phyloP scores from a whole-genome alignment of 2,329 filamentous ascomycete species.

The Fusarium bactridioides region DNA sequence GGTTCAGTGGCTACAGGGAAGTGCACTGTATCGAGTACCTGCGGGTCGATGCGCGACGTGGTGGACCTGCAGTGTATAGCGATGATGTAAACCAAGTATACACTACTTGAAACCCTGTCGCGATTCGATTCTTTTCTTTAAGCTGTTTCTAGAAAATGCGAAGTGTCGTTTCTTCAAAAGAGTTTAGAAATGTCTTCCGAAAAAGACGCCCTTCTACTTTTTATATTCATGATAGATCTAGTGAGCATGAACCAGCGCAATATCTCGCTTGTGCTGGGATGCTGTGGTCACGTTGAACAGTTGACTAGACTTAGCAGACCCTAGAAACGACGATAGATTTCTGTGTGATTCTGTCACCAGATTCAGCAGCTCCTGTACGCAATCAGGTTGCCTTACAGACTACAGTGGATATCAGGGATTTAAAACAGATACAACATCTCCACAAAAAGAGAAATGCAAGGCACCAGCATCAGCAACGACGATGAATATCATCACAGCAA shows the following conservation, averaged over 20 bases:
- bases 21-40: slow-evolving; percentile 19
- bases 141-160: slow-evolving; percentile 27
- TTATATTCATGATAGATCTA: slow-evolving; percentile 1
- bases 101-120: slow-evolving; percentile 3
- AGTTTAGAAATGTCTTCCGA: not conserved
- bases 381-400: slow-evolving; percentile 15
- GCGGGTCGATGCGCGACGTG: slow-evolving; percentile 12
- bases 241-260: not conserved
- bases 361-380: slow-evolving; percentile 11
- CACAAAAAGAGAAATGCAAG: slow-evolving; percentile 19
- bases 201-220: not conserved
- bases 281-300: slow-evolving; percentile 17
- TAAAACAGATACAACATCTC: slow-evolving; percentile 1
- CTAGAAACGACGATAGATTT: slow-evolving; percentile 36
- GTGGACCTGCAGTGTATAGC: not conserved
- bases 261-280: not conserved
- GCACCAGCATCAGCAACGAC: slow-evolving; percentile 17
- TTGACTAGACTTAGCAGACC: slow-evolving; percentile 8
- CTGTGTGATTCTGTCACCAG: slow-evolving; percentile 32
- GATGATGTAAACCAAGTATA: slow-evolving; percentile 33
- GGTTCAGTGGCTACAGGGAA: slow-evolving; percentile 21
- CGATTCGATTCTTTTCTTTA: not conserved
- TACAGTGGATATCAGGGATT: slow-evolving; percentile 23
- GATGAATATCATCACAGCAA: not conserved
- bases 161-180: not conserved